A percentile compares a stretch with the other conserved stretches of the same genome.
phyloP scores from a whole-genome alignment of 75 land plant species.

The Pinus taeda region DNA sequence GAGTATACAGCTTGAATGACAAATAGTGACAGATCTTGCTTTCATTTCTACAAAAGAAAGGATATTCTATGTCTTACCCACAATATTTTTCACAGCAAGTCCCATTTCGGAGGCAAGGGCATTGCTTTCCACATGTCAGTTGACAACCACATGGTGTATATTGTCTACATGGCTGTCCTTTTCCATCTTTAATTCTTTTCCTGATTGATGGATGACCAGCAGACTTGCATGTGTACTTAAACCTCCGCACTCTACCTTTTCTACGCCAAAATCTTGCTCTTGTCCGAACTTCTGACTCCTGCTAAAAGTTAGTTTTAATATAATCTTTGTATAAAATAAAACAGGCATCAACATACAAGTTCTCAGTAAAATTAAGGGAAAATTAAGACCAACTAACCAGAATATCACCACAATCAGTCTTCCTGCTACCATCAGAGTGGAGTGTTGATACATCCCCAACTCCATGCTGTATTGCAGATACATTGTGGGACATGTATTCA shows the following conservation, averaged over 20 bases:
- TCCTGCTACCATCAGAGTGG: constrained; percentile 38
- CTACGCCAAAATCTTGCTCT: constrained; percentile 58
- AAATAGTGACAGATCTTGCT: neutral
- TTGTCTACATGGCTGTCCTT: constrained; percentile 83
- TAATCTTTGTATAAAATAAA: neutral
- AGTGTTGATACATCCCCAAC: constrained; percentile 18
- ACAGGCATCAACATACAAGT: neutral
- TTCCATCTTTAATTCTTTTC: constrained; percentile 85
- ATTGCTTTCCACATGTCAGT: constrained; percentile 79
- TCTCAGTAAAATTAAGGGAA: neutral
- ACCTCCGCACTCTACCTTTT: constrained; percentile 65
- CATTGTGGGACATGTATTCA: constrained; percentile 56
- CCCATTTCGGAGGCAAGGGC: constrained; percentile 80
- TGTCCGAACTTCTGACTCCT: constrained; percentile 54
- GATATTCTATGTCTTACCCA: constrained; percentile 52
- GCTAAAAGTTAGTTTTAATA: neutral
- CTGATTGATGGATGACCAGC: constrained; percentile 81
- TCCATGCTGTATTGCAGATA: constrained; percentile 26
- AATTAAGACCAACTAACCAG: constrained; percentile 5
- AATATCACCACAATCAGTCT: constrained; percentile 16
- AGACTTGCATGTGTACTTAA: constrained; percentile 92
- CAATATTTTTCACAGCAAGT: constrained; percentile 99
- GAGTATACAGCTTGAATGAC: too few species aligned
- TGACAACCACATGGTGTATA: constrained; percentile 93
- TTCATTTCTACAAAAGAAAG: neutral